Percentiles rank a stretch among this genome's conserved stretches.
These are phyloP conservation scores for Aegilops speltoides DNA, from an alignment of 176 grass and related monocot genomes.

Conservation along the genomic window DNA sequence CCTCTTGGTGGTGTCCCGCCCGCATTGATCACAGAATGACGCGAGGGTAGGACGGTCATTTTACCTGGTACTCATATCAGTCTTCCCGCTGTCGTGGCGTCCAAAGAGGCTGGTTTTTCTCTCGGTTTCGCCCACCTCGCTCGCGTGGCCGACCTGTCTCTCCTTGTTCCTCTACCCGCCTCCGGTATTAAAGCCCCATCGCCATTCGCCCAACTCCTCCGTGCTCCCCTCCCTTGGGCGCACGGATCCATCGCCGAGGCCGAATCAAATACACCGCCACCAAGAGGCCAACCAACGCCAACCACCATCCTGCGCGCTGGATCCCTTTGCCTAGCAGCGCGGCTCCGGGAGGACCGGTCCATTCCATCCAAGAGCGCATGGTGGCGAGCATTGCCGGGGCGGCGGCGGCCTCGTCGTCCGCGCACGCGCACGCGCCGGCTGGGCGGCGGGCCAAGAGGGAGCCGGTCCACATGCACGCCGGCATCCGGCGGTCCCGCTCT, in stretches of 20 bases:
- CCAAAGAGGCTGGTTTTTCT: background rate
- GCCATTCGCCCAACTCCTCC: background rate
- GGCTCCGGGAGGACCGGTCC: background rate
- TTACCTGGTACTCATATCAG: background rate
- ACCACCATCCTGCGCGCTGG: background rate
- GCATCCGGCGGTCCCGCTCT: slow-evolving; percentile 68
- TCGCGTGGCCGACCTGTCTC: slow-evolving; percentile 8
- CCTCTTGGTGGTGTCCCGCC: background rate
- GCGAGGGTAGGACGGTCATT: background rate
- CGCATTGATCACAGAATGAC: background rate
- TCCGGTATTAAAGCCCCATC: slow-evolving; percentile 22
- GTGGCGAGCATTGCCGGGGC: slow-evolving; percentile 47
- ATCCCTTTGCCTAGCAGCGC: background rate
- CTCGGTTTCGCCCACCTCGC: slow-evolving; percentile 1
- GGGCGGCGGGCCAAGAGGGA: slow-evolving; percentile 23
- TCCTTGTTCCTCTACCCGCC: background rate
- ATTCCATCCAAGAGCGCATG: slow-evolving; percentile 25
- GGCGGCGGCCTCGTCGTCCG: background rate
- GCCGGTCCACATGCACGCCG: slow-evolving; percentile 41
- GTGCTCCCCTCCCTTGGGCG: slow-evolving; percentile 21
- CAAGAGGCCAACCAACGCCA: slow-evolving; percentile 9
- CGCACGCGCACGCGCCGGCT: background rate
- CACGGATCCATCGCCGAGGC: background rate
- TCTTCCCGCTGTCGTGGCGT: slow-evolving; percentile 35
- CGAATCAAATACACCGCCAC: slow-evolving; percentile 2